Base-by-base conservation (phyloP, 2,329 filamentous ascomycete species). In the Fulvia fulva region DNA sequence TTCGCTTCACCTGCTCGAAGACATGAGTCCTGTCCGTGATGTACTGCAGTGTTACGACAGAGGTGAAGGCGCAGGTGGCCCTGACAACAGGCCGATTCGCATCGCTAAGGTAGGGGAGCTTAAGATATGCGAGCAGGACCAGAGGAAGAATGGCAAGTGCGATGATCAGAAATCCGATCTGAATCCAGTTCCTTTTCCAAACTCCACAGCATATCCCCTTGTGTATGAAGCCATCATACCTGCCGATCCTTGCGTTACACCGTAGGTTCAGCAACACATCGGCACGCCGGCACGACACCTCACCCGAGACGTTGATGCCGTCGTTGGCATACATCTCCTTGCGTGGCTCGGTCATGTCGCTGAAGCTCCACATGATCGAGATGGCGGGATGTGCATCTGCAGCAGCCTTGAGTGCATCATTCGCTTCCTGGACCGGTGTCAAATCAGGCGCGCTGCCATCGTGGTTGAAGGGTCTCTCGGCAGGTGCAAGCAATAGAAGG, bases 241-340 rank as follows among this genome's bases (percentile, higher is more conserved):
- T 62, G 3, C 71, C 71, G 19, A 74, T 67, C 57, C 76, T 73
- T 7, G 75, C 72, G 66, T 85, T 85, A 71, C 83, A 86, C 46
- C 79, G 77, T 26, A 78, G 71, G 58, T 83, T 83, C 51, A 86
- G 75, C 1, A 83, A 68, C 19, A 84, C 68, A 64, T 85, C 79
- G 14, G 80, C 78, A 71, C 81, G 79, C 53, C 72, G 72, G 49
- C 73, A 72, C 1, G 78, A 77, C 26, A 84, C 75, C 25, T 68
- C 71, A 14, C 78, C 73, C 12, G 76, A 70, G 9, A 81, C 74
- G 68, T 82, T 80, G 23, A 84, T 63, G 5, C 53, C 53, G 19
- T 61, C 49, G 9, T 14, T 81, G 81, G 51, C 51, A 30, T 59
- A 55, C 58, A 77, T 78, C 45, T 76, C 73, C 47, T 77, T 64